phyloP scores from a whole-genome alignment of 2,329 filamentous ascomycete species.

The Neofusicoccum kwambonambiense region DNA sequence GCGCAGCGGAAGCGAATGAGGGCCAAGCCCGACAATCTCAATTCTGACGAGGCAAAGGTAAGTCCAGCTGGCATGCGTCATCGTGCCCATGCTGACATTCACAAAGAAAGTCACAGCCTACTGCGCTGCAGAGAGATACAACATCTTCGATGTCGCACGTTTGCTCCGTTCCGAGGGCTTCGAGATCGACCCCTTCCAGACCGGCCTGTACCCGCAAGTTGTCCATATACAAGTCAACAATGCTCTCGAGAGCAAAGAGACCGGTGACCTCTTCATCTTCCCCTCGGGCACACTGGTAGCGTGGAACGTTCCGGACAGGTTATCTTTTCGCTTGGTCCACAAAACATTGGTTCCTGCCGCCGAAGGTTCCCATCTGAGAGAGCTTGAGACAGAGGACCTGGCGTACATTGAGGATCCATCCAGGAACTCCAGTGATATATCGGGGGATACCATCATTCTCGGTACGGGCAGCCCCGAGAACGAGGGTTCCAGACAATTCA shows the following conservation, averaged over 20 bases:
- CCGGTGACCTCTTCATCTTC: conserved; percentile 90
- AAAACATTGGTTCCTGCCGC: conserved; percentile 74
- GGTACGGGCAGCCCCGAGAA: conserved; percentile 64
- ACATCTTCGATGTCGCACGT: conserved; percentile 57
- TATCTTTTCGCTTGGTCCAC: conserved; percentile 68
- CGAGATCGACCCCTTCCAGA: conserved; percentile 61
- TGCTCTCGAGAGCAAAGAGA: conserved; percentile 49
- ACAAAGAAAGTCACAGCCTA: conserved; percentile 61
- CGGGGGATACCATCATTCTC: conserved; percentile 84
- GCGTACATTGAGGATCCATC: conserved; percentile 77
- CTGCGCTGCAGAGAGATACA: conserved; percentile 66
- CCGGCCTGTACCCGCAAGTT: conserved; percentile 64
- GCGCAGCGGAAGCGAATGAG: conserved; percentile 62
- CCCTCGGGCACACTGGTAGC: conserved; percentile 90
- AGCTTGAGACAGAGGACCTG: conserved; percentile 82
- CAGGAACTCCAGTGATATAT: conserved; percentile 72
- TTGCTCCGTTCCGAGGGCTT: conserved; percentile 60
- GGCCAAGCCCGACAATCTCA: conserved; percentile 37
- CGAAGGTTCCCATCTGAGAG: conserved; percentile 67
- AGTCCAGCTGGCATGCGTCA: not conserved
- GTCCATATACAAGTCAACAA: conserved; percentile 58
- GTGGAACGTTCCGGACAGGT: conserved; percentile 79
- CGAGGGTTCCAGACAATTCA: conserved; percentile 39
- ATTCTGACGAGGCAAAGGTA: conserved; percentile 31
- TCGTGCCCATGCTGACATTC: not conserved